Base-by-base conservation (phyloP, 495 filamentous ascomycete genomes). In the Podospora pseudopauciseta region DNA sequence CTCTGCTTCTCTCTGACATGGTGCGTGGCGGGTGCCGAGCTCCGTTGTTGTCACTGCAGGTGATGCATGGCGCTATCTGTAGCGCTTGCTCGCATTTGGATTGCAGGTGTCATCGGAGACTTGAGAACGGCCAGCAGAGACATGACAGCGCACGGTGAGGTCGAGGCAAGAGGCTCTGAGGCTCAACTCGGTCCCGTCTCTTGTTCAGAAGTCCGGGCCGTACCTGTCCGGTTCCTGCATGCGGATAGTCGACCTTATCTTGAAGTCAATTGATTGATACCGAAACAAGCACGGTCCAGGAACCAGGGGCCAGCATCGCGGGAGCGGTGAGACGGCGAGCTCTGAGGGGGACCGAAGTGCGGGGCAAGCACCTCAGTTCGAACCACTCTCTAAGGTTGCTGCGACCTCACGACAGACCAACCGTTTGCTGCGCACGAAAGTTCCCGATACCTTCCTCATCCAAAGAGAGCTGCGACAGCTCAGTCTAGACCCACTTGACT, bases 321-420 rank as follows among this genome's bases (percentile, higher is more conserved):
- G 55, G 55, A 58, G 55, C 55, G 55, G 55, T 58, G 55, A 58
- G 55, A 58, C n/a, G 23, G 23, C n/a, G 39, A 49, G 39, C 39
- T 49, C 9, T 49, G 39, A 49, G 39, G 39, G 39, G 39, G 39
- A 13, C 39, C 39, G 13, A 58, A 58, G 55, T 58, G 55, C 55
- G 55, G 55, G 55, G 55, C 55, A 58, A 58, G 55, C 23, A 58
- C n/a, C 55, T 20, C n/a, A 58, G 23, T 58, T 58, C n/a, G 23
- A 26, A 26, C n/a, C 23, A 26, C 9, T 26, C n/a, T 58, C 55
- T 5, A 11, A 58, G 23, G 55, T 58, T 26, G 23, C 55, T 23
- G 55, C 55, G 23, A 58, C 55, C 55, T 26, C 55, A 20, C 19
- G 5, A 20, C 23, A 58, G 7, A n/a, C 55, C 55, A 44, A 49